Base-by-base conservation (phyloP, 768 basidiomycete species). In the Tricholoma bakamatsutake region DNA sequence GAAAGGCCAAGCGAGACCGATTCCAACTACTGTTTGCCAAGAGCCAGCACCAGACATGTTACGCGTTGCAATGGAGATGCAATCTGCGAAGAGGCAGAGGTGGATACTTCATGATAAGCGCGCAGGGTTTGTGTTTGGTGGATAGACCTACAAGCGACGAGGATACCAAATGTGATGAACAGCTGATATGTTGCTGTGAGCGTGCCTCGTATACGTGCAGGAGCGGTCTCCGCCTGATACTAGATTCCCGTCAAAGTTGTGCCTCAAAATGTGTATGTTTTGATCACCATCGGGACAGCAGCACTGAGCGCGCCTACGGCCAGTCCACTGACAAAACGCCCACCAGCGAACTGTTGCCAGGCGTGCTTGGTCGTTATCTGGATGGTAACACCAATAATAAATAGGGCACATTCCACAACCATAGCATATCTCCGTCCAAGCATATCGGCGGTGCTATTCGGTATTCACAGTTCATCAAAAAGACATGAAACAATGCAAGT, bases 211-310 rank as follows among this genome's bases (percentile, higher is more conserved):
- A 90, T 82, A 59, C 87, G 80, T 10, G 83, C 75, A 11, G 88
- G 88, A 0, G 85, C 86, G 0, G 83, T 84, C 67, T 88, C 87
- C 8, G 84, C 83, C 77, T 86, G 82, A 66, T 85, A 88, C 77
- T 80, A 33, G 4, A 15, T 9, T 8, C 9, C n/a, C 30, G 50
- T 31, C 56, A 51, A 35, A 31, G 48, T 57, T 57, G 17, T 47
- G 34, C 27, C 49, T 50, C 39, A 49, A 30, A 52, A 24, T 39
- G 18, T 34, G 50, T 18, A 40, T 42, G 30, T 13, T 55, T 65
- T 42, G 12, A 5, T 18, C 53, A 79, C 80, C 73, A 87, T 83
- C 0, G 85, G 87, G 0, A 88, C 84, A 7, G 81, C 84, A 31
- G 84, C 83, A 42, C 80, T 82, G 5, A 88, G 76, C 0, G 79